These are phyloP conservation scores for Stemphylium beticola DNA, from an alignment of 2,329 filamentous ascomycete genomes.

Conservation along the genomic window DNA sequence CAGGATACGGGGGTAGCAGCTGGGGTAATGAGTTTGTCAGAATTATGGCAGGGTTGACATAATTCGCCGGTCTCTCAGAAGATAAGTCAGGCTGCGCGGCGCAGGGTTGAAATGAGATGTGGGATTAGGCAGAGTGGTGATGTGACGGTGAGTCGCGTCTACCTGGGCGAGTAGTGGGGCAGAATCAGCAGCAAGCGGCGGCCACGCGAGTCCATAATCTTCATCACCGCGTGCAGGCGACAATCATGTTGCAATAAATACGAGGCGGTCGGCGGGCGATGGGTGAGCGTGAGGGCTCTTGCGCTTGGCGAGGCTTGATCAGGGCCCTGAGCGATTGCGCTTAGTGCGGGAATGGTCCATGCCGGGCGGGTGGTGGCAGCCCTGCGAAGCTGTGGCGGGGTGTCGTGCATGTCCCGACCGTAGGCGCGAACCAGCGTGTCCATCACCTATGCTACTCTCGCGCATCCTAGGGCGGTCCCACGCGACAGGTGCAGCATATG, in stretches of 20 bases:
- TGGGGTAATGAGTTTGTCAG: neutral
- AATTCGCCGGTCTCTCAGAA: neutral
- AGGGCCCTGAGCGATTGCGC: conserved; percentile 11
- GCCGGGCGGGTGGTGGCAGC: conserved; percentile 3
- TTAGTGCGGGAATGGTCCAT: conserved; percentile 6
- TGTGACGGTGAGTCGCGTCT: conserved; percentile 9
- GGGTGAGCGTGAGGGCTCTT: conserved; percentile 2
- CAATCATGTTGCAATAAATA: neutral
- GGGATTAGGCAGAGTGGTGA: neutral
- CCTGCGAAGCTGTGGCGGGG: conserved; percentile 25
- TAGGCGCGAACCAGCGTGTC: conserved; percentile 23
- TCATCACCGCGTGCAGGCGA: neutral
- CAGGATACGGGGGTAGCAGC: neutral
- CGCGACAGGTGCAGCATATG: conserved; percentile 36
- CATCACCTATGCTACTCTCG: conserved; percentile 37
- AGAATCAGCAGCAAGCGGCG: conserved; percentile 7
- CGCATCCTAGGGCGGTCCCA: conserved; percentile 39
- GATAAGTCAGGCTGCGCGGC: neutral
- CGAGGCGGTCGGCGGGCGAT: neutral
- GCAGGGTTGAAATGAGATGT: neutral
- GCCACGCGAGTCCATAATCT: conserved; percentile 22
- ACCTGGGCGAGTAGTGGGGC: conserved; percentile 22
- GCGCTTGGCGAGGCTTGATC: conserved; percentile 10
- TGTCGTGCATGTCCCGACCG: conserved; percentile 25
- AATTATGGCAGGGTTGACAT: conserved; percentile 1